These are phyloP conservation scores for Exophiala sp. DNA, from an alignment of 2,329 filamentous ascomycete species.

Conservation along the genomic window DNA sequence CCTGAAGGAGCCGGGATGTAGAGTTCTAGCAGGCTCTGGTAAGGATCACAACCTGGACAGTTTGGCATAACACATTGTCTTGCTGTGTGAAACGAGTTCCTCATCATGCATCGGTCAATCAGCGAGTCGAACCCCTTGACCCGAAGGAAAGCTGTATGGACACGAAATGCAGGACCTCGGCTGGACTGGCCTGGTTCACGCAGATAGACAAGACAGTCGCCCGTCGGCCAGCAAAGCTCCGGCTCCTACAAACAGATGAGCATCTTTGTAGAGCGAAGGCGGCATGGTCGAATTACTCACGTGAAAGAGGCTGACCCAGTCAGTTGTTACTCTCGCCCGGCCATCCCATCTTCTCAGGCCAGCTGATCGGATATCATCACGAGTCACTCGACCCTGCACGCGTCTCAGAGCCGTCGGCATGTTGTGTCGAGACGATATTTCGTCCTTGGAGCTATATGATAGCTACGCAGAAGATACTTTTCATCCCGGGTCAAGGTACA, in stretches of 20 bases:
- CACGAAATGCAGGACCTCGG: conserved; percentile 28
- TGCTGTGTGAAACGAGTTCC: conserved; percentile 19
- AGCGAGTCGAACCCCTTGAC: conserved; percentile 25
- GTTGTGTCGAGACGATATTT: no score
- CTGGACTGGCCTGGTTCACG: conserved; percentile 29
- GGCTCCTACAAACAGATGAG: conserved; percentile 23
- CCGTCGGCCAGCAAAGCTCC: conserved; percentile 28
- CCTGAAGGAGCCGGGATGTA: conserved; percentile 27
- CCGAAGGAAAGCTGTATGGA: conserved; percentile 24
- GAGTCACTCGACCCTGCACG: conserved; percentile 24
- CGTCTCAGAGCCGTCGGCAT: conserved; percentile 10
- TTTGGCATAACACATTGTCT: conserved; percentile 22
- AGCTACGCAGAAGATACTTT: no score
- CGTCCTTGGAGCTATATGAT: no score
- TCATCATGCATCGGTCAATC: conserved; percentile 22
- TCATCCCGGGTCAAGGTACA: no score
- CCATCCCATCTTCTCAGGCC: conserved; percentile 30
- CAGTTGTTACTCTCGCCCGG: conserved; percentile 24
- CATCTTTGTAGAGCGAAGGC: neutral
- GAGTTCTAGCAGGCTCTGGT: conserved; percentile 23
- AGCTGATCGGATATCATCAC: conserved; percentile 26
- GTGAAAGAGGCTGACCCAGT: conserved; percentile 29
- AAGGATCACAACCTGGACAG: conserved; percentile 24
- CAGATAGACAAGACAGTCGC: conserved; percentile 29
- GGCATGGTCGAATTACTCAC: conserved; percentile 11